Evolutionary conservation across 345 rosid genomes (phyloP).

Genomic region (Eucalyptus pumila): DNA sequence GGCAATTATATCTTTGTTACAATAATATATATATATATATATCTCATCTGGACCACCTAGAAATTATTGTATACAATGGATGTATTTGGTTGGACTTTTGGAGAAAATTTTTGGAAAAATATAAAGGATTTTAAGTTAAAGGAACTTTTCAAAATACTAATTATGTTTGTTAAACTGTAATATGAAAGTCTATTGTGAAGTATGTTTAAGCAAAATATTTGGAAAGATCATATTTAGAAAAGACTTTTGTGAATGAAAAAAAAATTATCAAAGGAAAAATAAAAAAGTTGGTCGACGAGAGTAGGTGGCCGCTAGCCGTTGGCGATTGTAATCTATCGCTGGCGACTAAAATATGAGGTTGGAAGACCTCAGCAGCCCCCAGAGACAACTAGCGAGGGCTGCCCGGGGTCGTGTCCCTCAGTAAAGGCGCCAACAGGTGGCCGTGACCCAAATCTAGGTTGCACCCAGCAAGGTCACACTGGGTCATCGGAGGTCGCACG

Average conservation of each 20-base stretch:
- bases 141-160: rapidly evolving
- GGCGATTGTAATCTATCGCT: rapidly evolving
- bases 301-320: rapidly evolving
- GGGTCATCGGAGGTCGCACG: rapidly evolving
- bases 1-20: neutral
- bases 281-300: rapidly evolving
- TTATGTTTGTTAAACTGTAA: no score
- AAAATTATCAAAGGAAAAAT: rapidly evolving
- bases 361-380: rapidly evolving
- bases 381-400: rapidly evolving
- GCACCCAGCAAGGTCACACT: rapidly evolving
- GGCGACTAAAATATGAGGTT: rapidly evolving
- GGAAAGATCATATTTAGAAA: rapidly evolving
- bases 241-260: no score
- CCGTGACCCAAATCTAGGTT: rapidly evolving
- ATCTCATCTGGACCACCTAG: neutral
- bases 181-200: no score
- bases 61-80: neutral
- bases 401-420: rapidly evolving
- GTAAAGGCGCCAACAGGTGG: rapidly evolving
- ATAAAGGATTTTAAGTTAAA: no score
- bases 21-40: neutral
- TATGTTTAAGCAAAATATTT: no score
- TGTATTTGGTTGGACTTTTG: no score
- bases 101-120: rapidly evolving